These are phyloP conservation scores for Laetiporus sulphureus DNA, from an alignment of 1,284 basidiomycete genomes.

Conservation along the genomic window DNA sequence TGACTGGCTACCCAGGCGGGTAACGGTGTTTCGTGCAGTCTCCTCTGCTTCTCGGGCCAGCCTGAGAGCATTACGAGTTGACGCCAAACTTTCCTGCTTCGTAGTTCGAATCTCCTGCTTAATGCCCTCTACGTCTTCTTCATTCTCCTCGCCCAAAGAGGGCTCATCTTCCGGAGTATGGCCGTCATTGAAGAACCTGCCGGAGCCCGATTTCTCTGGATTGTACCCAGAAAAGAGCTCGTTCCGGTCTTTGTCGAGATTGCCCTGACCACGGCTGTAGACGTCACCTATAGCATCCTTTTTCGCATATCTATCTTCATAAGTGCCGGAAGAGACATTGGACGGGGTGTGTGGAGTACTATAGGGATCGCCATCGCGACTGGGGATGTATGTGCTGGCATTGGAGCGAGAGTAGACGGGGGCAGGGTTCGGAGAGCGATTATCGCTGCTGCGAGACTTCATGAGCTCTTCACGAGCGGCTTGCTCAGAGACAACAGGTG, in stretches of 20 bases:
- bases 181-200: constrained; percentile 59
- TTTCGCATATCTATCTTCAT: constrained; percentile 42
- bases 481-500: constrained; percentile 44
- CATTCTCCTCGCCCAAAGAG: constrained; percentile 73
- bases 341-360: constrained; percentile 22
- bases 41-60: constrained; percentile 95
- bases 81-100: constrained; percentile 92
- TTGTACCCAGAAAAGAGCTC: constrained; percentile 75
- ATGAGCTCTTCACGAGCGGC: constrained; percentile 26
- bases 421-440: constrained; percentile 35
- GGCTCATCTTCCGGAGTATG: constrained; percentile 38
- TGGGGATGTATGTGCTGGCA: constrained; percentile 56
- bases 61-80: constrained; percentile 88
- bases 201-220: constrained; percentile 44
- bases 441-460: constrained; percentile 26
- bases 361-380: constrained; percentile 55
- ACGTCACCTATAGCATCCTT: constrained; percentile 51
- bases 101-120: constrained; percentile 87
- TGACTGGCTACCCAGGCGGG: constrained; percentile 90
- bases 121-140: constrained; percentile 95
- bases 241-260: constrained; percentile 59
- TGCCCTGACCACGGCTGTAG: constrained; percentile 51
- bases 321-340: constrained; percentile 23
- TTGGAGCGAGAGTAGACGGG: constrained; percentile 39
- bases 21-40: constrained; percentile 83